Evolutionary conservation across 371 early-diverging fungal genomes (phyloP), one percentile per base, ranked within the genome.

Genomic region (Amoeboaphelidium occidentale): DNA sequence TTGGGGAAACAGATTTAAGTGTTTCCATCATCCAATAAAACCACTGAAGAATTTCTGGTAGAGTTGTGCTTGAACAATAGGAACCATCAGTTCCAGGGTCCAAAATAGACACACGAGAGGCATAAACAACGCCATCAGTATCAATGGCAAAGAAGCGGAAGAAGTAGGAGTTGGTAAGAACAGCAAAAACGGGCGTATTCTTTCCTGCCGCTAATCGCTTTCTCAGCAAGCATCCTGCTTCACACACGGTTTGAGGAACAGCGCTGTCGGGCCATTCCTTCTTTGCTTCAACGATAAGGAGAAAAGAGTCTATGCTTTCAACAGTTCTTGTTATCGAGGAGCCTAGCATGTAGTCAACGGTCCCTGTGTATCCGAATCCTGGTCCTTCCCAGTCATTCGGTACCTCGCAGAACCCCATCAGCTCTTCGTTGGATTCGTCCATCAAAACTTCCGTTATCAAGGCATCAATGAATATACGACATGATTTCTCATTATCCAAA

Each of bases 401-500:
- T 1, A 54, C 55, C 43, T 56, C 48, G 44, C 55, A 54, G 26
- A 54, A 54, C 20, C 48, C 56, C 13, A 17, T 24, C 3, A 54
- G 55, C 13, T 4, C 17, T 6, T 52, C 45, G 27, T 55, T 54
- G 0, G 49, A 13, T 24, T 54, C 54, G 23, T 1, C 28, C 55
- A 2, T 12, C 25, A 55, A 55, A 1, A 54, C 55, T 27, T 54
- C 55, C 13, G 26, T 13, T 14, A 56, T 24, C 2, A 54, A 43
- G 21, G 57, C 55, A 45, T 54, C 55, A 44, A 54, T 54, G 27
- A 44, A 4, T 10, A 56, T 47, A 43, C 55, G 45, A 50, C 55
- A 54, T n/a, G 54, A 51, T 46, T 54, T 54, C 44, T 54, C 55
- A 25, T 54, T 54, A 53, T 54, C 56, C 55, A 54, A 27, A 4